Evolutionary conservation across 352 stramenopile species (phyloP).

Genomic region (Saprolegnia parasitica): DNA sequence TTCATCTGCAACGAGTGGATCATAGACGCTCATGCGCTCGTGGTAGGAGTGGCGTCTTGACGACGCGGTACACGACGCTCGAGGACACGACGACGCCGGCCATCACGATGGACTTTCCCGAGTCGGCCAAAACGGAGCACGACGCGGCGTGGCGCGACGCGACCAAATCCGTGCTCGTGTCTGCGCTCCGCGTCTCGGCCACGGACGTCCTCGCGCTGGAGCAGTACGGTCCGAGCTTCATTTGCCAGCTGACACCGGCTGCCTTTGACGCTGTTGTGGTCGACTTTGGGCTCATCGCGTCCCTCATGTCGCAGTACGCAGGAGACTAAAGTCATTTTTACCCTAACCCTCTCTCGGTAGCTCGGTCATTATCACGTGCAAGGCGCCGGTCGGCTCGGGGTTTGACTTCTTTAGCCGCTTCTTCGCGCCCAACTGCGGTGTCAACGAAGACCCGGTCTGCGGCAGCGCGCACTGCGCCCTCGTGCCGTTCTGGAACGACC

Average conservation of each 20-base stretch:
- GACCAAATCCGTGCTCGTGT: background rate
- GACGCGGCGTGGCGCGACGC: background rate
- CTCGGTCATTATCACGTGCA: constrained; percentile 37
- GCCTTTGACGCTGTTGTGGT: constrained; percentile 4
- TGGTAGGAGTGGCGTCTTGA: constrained; percentile 49
- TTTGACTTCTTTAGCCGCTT: constrained; percentile 69
- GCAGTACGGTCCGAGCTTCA: background rate
- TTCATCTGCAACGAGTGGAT: too few species aligned
- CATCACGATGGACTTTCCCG: constrained; percentile 63
- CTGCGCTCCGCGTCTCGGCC: background rate
- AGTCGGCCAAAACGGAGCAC: background rate
- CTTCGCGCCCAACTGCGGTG: constrained; percentile 84
- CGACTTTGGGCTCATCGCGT: constrained; percentile 3
- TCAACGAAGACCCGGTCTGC: constrained; percentile 92
- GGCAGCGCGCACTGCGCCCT: constrained; percentile 88
- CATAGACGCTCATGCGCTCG: too few species aligned
- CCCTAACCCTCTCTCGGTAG: constrained; percentile 23
- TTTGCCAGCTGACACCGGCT: constrained; percentile 12
- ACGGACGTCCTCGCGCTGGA: constrained; percentile 13
- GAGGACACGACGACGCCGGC: constrained; percentile 31
- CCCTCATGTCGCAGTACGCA: constrained; percentile 1
- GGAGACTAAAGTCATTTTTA: background rate
- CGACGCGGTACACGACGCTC: constrained; percentile 36
- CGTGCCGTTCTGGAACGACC: constrained; percentile 72
- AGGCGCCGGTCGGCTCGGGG: constrained; percentile 24